These are phyloP conservation scores for Bruguiera hainesii DNA, from an alignment of 441 rosid genomes.

Conservation along the genomic window DNA sequence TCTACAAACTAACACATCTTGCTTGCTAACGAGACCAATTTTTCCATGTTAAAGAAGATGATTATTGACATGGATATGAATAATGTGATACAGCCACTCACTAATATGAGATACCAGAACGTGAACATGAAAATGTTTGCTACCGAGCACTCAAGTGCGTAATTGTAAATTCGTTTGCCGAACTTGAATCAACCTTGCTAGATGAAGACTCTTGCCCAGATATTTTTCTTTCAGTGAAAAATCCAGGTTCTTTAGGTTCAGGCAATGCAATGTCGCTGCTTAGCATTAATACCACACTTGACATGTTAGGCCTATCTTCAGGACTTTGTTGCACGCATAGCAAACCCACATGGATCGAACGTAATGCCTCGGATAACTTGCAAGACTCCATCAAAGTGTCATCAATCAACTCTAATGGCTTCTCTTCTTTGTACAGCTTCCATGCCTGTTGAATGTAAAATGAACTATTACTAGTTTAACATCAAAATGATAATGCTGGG, in stretches of 20 bases:
- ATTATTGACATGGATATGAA: not conserved
- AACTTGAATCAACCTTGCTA: constrained; percentile 19
- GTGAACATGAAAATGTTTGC: not conserved
- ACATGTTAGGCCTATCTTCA: constrained; percentile 40
- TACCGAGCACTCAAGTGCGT: constrained; percentile 27
- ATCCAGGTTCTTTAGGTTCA: constrained; percentile 36
- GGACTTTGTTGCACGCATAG: constrained; percentile 40
- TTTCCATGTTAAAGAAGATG: no score
- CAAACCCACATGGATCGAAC: constrained; percentile 38
- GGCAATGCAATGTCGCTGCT: constrained; percentile 28
- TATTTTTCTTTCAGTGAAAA: constrained; percentile 27
- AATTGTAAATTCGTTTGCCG: constrained; percentile 27
- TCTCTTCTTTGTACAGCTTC: constrained; percentile 34
- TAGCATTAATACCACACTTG: constrained; percentile 37
- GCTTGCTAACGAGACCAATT: no score
- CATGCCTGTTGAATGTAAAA: constrained; percentile 32
- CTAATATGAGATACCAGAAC: not conserved
- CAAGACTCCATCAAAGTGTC: constrained; percentile 10
- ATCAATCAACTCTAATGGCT: constrained; percentile 20
- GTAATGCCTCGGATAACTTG: constrained; percentile 14
- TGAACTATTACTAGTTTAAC: no score
- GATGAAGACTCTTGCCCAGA: constrained; percentile 23
- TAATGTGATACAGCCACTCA: not conserved
- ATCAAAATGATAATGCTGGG: no score
- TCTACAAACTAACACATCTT: no score